Conservation (phyloP, 208 protist genomes). For the Acanthamoeba royreba region DNA sequence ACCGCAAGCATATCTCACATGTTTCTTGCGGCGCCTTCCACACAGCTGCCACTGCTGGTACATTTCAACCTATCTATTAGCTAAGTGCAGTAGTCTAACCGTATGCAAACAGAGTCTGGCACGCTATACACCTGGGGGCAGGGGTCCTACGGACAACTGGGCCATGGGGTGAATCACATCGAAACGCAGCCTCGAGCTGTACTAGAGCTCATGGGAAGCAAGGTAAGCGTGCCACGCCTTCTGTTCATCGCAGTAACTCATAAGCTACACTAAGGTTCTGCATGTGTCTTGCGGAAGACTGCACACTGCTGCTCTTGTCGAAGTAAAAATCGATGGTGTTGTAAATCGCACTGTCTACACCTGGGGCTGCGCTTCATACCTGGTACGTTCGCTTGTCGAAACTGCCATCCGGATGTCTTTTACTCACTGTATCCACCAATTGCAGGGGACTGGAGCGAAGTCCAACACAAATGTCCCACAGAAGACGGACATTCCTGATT, state of each 20-base stretch:
- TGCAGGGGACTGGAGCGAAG: neutral
- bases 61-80: neutral
- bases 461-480: neutral
- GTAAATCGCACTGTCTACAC: neutral
- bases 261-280: neutral
- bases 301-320: neutral
- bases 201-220: neutral
- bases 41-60: neutral
- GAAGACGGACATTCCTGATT: neutral
- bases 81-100: neutral
- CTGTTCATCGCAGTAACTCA: neutral
- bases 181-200: neutral
- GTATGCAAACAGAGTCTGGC: neutral
- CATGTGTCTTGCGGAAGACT: neutral
- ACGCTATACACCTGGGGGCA: neutral
- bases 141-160: conserved; percentile 21
- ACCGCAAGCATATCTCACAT: neutral
- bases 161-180: neutral
- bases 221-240: neutral
- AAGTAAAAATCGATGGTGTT: neutral
- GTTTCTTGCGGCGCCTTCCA: conserved; percentile 5
- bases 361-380: neutral
- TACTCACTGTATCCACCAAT: too few species aligned
- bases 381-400: neutral
- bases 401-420: neutral